Evolutionary conservation across 108 stramenopile species (phyloP), one percentile per base, ranked within the genome.

Genomic region (Skeletonema costatum): DNA sequence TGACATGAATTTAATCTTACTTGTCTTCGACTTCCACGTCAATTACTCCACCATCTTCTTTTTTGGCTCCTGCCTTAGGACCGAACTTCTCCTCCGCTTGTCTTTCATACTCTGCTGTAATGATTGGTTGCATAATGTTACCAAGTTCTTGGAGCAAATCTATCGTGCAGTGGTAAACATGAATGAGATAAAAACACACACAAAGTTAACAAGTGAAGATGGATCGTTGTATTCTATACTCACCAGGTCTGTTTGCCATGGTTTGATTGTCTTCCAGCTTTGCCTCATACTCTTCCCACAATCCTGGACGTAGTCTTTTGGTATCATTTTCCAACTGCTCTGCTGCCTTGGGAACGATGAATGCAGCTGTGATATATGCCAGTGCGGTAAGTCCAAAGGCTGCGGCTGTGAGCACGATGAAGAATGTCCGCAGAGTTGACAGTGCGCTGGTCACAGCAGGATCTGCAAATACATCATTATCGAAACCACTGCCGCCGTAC

Each of bases 301-400:
- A 42, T 19, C 66, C 74, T n/a, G 80, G 75, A 31, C 69, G 69
- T 6, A 81, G 74, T 32, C 66, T 39, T 30, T 66, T 78, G 60
- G 69, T 76, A 66, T 81, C 75, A 39, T 63, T 64, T 48, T 81
- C 80, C 41, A 81, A 42, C 42, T 81, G 80, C 41, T 81, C 64
- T 14, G 80, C 76, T 17, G 80, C 76, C 14, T 64, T 77, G 60
- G 80, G 77, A 38, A 78, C 73, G 14, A 78, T n/a, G 66, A 78
- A 31, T 2, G 77, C 71, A 6, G 77, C 72, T 21, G 71, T 77
- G 9, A 81, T 31, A 36, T 73, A 81, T 3, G 71, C 65, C 17
- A 81, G 53, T 16, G 76, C 80, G 14, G 76, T 73, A 17, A 81
- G 29, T 10, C 76, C 80, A 39, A 81, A 81, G 14, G 73, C 66